These are phyloP conservation scores for Eucalyptus erythrocorys DNA, from an alignment of 345 rosid species.

Conservation along the genomic window DNA sequence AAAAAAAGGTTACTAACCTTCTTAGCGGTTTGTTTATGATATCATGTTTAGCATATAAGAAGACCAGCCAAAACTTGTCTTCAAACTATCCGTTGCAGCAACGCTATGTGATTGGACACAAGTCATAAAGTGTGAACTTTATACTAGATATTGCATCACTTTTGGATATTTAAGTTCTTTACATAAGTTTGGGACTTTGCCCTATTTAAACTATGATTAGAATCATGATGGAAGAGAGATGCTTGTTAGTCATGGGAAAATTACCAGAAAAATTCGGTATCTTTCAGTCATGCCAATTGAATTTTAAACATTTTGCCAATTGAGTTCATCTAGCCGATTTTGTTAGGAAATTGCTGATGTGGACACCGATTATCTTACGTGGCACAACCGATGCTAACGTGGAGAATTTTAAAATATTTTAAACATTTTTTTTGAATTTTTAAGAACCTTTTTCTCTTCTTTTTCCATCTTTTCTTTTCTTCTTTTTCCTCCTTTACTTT, in stretches of 20 bases:
- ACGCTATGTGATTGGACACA: background rate
- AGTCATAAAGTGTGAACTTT: background rate
- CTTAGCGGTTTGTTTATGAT: background rate
- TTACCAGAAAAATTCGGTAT: no score
- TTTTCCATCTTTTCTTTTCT: no score
- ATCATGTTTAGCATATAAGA: background rate
- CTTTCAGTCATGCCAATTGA: no score
- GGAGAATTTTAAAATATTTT: no score
- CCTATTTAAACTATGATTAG: no score
- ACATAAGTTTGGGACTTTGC: background rate
- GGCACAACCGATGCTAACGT: rapidly evolving
- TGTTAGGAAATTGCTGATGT: rapidly evolving
- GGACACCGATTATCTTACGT: no score
- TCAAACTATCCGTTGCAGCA: background rate
- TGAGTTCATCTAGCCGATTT: rapidly evolving
- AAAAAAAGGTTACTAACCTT: no score
- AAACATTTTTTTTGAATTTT: no score
- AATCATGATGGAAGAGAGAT: background rate
- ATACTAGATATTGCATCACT: background rate
- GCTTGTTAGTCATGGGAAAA: background rate
- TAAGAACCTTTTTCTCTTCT: no score
- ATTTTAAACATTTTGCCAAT: no score
- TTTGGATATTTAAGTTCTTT: background rate
- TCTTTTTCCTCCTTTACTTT: no score
- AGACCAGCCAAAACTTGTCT: background rate